Conservation (phyloP, 2,329 filamentous ascomycete species). For the Colletotrichum godetiae region DNA sequence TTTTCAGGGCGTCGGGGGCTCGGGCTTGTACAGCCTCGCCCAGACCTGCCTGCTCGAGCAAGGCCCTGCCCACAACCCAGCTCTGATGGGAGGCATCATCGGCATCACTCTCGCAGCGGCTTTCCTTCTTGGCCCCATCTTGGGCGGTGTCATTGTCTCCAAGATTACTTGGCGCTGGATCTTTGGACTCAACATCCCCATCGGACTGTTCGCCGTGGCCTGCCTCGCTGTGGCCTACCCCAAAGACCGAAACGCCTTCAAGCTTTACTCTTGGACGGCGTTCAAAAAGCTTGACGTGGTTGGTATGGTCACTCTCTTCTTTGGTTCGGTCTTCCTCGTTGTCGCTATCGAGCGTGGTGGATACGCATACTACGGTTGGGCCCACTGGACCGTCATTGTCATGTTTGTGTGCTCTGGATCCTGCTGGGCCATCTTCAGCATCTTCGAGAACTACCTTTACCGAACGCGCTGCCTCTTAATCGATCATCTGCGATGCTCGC, state of each 20-base stretch:
- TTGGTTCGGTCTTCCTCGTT: slow-evolving; percentile 64
- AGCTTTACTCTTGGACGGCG: slow-evolving; percentile 53
- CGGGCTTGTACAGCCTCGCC: slow-evolving; percentile 70
- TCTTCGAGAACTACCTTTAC: slow-evolving; percentile 58
- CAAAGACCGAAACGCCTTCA: slow-evolving; percentile 44
- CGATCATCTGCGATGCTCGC: slow-evolving; percentile 26
- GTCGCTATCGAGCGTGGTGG: slow-evolving; percentile 69
- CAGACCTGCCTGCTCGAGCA: slow-evolving; percentile 69
- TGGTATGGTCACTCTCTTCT: slow-evolving; percentile 61
- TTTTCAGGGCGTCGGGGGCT: slow-evolving; percentile 70
- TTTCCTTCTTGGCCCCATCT: slow-evolving; percentile 68
- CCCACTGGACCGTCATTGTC: slow-evolving; percentile 60
- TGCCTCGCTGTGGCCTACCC: slow-evolving; percentile 61
- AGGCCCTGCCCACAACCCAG: slow-evolving; percentile 62
- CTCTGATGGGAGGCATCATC: slow-evolving; percentile 65
- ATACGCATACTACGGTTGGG: slow-evolving; percentile 63
- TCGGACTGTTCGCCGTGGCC: slow-evolving; percentile 58
- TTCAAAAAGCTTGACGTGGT: slow-evolving; percentile 63
- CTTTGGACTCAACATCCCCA: slow-evolving; percentile 71
- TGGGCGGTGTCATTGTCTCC: slow-evolving; percentile 68
- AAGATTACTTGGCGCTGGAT: slow-evolving; percentile 67
- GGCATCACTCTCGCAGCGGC: slow-evolving; percentile 67
- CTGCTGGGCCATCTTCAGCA: slow-evolving; percentile 60
- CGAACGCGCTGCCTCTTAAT: slow-evolving; percentile 33
- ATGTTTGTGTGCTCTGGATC: slow-evolving; percentile 59